Conservation (phyloP, 2,329 filamentous ascomycete species). For the Exophiala oligosperma region DNA sequence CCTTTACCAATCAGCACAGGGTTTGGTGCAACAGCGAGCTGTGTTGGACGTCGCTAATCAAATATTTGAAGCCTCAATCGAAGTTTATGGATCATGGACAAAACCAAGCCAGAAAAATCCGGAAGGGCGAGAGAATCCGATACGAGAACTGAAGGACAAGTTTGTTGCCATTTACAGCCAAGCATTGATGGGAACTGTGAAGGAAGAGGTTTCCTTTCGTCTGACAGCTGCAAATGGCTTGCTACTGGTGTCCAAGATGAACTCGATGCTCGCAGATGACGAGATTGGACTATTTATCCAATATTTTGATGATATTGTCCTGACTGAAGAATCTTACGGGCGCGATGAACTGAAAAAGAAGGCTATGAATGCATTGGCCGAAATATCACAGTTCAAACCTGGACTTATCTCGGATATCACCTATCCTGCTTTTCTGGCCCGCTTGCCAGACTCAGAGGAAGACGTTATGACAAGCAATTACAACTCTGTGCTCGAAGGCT, state of each 20-base stretch:
- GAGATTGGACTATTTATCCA: conserved; percentile 56
- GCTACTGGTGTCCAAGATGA: conserved; percentile 46
- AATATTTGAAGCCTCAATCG: conserved; percentile 58
- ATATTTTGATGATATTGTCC: conserved; percentile 61
- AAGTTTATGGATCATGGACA: conserved; percentile 58
- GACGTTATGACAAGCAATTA: conserved; percentile 47
- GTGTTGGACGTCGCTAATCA: conserved; percentile 62
- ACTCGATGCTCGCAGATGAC: conserved; percentile 50
- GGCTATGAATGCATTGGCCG: conserved; percentile 59
- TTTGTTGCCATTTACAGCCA: conserved; percentile 57
- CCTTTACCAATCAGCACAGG: conserved; percentile 61
- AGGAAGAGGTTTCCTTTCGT: conserved; percentile 53
- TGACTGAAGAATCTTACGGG: conserved; percentile 58
- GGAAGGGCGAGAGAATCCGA: conserved; percentile 40
- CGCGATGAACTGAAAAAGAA: conserved; percentile 59
- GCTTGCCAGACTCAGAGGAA: conserved; percentile 59
- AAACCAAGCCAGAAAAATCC: conserved; percentile 39
- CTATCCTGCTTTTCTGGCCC: conserved; percentile 65
- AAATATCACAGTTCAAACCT: conserved; percentile 63
- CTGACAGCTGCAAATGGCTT: conserved; percentile 50
- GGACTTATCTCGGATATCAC: conserved; percentile 64
- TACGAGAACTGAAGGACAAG: conserved; percentile 51
- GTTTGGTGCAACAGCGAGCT: conserved; percentile 62
- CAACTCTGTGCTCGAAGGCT: conserved; percentile 59
- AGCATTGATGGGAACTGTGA: conserved; percentile 52